These are phyloP conservation scores for Pestalotiopsis sp. DNA, from an alignment of 2,329 filamentous ascomycete species.

Conservation along the genomic window DNA sequence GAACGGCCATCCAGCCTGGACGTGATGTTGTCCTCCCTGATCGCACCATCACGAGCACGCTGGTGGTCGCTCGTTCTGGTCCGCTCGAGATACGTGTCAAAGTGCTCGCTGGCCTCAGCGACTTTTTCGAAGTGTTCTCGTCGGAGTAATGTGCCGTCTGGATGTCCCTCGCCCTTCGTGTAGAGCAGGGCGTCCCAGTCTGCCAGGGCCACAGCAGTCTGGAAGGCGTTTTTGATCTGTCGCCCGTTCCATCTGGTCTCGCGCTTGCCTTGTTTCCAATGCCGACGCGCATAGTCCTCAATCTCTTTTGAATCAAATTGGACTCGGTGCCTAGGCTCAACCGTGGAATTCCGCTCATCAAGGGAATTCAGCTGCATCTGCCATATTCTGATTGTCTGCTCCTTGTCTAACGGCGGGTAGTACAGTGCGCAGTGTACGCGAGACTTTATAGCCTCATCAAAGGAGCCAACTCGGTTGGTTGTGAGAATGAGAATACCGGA, in stretches of 20 bases:
- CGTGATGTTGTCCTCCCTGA: background rate
- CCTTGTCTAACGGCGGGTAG: constrained; percentile 24
- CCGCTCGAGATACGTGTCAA: background rate
- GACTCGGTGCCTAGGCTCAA: constrained; percentile 6
- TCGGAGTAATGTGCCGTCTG: too few species aligned
- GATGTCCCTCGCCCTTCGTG: background rate
- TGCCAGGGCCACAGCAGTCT: constrained; percentile 24
- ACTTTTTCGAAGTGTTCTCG: background rate
- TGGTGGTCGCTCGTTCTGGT: background rate
- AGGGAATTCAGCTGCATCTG: constrained; percentile 16
- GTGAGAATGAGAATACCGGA: constrained; percentile 40
- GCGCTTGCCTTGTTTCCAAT: constrained; percentile 13
- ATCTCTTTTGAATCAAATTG: constrained; percentile 13
- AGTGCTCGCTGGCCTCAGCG: background rate
- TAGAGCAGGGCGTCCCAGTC: constrained; percentile 14
- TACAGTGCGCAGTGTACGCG: constrained; percentile 33
- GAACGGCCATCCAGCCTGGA: background rate
- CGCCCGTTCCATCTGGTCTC: constrained; percentile 25
- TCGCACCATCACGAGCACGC: background rate
- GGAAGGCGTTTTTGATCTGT: constrained; percentile 30
- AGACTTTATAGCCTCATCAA: constrained; percentile 29
- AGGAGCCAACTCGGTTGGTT: constrained; percentile 32
- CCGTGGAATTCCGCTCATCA: background rate
- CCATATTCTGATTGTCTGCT: background rate
- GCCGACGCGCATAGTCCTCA: constrained; percentile 13